Conservation (phyloP, 768 basidiomycete genomes). For the Amyloporia xantha region DNA sequence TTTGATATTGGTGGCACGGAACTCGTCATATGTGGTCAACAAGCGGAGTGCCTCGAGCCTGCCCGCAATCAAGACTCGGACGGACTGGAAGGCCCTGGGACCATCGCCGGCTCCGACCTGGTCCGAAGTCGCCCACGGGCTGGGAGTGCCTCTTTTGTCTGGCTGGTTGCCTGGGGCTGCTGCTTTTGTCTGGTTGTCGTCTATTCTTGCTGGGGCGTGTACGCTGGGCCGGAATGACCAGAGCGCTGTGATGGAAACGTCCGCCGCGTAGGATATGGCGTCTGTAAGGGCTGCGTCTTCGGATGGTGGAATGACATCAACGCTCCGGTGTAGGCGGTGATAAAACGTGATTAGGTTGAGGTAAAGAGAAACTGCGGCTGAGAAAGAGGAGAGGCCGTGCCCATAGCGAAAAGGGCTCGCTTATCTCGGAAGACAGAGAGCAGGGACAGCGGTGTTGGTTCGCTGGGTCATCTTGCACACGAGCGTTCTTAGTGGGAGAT, state of each 20-base stretch:
- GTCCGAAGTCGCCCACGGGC: neutral
- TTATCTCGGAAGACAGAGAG: conserved; percentile 17
- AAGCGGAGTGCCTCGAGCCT: too few species aligned
- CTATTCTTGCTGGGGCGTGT: neutral
- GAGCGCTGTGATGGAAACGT: neutral
- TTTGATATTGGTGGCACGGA: neutral
- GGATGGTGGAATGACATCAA: conserved; percentile 1
- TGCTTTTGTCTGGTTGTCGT: neutral
- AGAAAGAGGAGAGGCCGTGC: conserved; percentile 3
- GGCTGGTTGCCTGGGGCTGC: neutral
- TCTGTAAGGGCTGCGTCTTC: neutral
- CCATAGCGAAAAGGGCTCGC: conserved; percentile 16
- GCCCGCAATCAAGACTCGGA: neutral
- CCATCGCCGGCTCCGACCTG: neutral
- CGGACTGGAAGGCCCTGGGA: neutral
- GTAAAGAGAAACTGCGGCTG: neutral
- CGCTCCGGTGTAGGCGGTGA: neutral
- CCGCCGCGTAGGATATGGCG: neutral
- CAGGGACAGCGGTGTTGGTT: conserved; percentile 7
- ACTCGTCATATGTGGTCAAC: neutral
- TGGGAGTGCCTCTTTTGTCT: neutral
- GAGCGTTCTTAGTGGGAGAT: conserved; percentile 16
- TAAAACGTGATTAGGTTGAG: neutral
- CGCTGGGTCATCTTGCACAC: conserved; percentile 12
- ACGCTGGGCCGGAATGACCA: neutral